Evolutionary conservation across 2,329 filamentous ascomycete genomes (phyloP), one percentile per base, ranked within the genome.

Genomic region (Calonectria pauciramosa): DNA sequence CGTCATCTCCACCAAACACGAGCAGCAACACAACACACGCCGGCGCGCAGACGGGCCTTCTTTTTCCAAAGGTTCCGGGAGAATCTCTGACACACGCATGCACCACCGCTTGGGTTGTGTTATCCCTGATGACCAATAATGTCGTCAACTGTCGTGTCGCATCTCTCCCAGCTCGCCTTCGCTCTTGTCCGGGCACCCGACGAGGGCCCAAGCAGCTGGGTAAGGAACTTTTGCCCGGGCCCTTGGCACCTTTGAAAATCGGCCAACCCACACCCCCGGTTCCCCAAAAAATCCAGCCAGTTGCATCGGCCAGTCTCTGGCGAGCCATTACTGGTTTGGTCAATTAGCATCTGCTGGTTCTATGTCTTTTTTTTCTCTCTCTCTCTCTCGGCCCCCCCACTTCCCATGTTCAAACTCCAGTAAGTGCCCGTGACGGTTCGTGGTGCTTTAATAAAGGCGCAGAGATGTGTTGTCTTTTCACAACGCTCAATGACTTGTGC

Each of bases 201-300:
- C 23, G 52, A 63, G 60, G 73, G 73, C 75, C 70, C 63, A 70
- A 69, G 68, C 68, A 56, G 70, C 72, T 71, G 75, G 75, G 44
- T 73, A 63, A 80, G 80, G 80, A 81, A 81, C 80, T 81, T 81
- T 81, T 81, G 80, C 73, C 70, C 63, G 67, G 54, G 71, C 70
- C 78, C 74, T 80, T 80, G 80, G 80, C 71, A 81, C 80, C 80
- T 81, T 81, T 81, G 80, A 76, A 76, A 79, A 74, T 68, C 59
- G 70, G 63, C 54, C 72, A 68, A 64, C 68, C 72, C 68, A 71
- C 72, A 70, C 72, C 65, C 71, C 54, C 38, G 59, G 59, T 44
- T 54, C 38, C 51, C 63, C 38, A 47, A 65, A 49, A 64, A 38
- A 72, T 49, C 70, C 56, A 65, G 65, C 65, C 38, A 51, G 34